phyloP scores from a whole-genome alignment of 2,329 filamentous ascomycete genomes.

The Diaporthe citriasiana region DNA sequence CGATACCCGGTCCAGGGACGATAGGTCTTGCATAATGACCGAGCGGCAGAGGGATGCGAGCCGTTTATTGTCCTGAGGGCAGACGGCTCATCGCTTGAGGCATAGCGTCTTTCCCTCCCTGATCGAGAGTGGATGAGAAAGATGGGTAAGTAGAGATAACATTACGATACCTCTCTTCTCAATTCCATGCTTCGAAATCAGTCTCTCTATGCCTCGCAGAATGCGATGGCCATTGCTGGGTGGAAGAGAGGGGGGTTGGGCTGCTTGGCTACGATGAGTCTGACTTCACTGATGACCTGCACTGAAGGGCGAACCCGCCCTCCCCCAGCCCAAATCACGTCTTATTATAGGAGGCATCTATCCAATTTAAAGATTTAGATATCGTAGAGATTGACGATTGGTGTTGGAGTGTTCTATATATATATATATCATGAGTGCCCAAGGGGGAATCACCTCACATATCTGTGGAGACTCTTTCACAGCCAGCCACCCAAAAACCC shows the following conservation, averaged over 20 bases:
- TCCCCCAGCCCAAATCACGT: neutral
- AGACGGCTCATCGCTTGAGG: neutral
- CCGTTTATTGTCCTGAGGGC: no score
- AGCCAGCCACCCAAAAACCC: neutral
- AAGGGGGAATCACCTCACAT: neutral
- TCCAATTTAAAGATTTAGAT: neutral
- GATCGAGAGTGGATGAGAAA: neutral
- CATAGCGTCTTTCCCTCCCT: neutral
- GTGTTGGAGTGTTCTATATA: slow-evolving; percentile 23
- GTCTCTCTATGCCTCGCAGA: no score
- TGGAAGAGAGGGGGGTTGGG: no score
- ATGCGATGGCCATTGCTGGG: no score
- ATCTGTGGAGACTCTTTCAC: neutral
- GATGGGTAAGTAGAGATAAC: no score
- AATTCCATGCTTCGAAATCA: no score
- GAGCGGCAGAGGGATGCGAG: neutral
- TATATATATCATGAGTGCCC: slow-evolving; percentile 4
- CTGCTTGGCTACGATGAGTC: no score
- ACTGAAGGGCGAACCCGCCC: no score
- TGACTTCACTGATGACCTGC: no score
- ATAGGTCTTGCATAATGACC: neutral
- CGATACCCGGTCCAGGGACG: neutral
- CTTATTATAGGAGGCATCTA: neutral
- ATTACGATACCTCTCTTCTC: no score
- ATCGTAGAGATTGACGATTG: neutral